phyloP scores from a whole-genome alignment of 129 eudicot species.

The Chrysanthemum seticuspe region DNA sequence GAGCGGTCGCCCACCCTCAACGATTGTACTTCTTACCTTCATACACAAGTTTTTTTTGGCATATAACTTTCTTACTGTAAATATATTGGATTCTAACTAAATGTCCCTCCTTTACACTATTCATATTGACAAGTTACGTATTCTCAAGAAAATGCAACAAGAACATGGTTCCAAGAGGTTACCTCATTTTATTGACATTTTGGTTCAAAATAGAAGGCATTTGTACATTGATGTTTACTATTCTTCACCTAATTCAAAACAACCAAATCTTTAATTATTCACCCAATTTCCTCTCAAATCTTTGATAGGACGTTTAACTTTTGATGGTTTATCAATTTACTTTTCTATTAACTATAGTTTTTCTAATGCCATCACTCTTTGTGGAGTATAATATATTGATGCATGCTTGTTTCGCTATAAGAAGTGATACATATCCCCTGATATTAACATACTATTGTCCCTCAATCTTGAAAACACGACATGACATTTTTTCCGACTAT shows the following conservation, averaged over 20 bases:
- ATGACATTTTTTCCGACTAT: no score
- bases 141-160: slow-evolving; percentile 25
- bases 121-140: slow-evolving; percentile 15
- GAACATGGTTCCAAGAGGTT: slow-evolving; percentile 33
- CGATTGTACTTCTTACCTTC: no score
- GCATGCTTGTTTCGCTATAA: no score
- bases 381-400: no score
- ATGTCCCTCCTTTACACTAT: background rate
- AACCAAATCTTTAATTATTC: slow-evolving; percentile 4
- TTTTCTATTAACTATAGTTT: background rate
- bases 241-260: slow-evolving; percentile 24
- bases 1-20: no score
- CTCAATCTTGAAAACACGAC: no score
- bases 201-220: slow-evolving; percentile 14
- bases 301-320: slow-evolving; percentile 11
- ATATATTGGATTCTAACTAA: background rate
- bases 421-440: no score
- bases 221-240: slow-evolving; percentile 5
- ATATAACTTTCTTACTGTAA: no score
- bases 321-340: background rate
- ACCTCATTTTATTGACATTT: slow-evolving; percentile 34
- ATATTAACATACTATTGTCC: no score
- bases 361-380: background rate
- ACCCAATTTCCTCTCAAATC: slow-evolving; percentile 15
- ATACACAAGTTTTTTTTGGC: no score